These are phyloP conservation scores for Areca catechu DNA, from an alignment of 176 grass and related monocot species.

Conservation along the genomic window DNA sequence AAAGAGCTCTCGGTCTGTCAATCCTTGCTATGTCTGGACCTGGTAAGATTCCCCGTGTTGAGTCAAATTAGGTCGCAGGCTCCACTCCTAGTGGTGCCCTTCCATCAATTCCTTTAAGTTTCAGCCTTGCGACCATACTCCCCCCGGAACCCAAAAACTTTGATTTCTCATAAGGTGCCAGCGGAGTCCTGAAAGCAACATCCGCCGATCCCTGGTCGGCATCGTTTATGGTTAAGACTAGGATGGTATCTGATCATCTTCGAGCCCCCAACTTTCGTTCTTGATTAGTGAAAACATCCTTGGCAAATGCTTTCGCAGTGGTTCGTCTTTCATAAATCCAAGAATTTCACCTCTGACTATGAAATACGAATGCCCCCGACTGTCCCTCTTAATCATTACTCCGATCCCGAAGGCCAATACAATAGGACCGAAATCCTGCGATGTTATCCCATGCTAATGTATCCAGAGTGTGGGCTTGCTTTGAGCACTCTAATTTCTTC, in stretches of 20 bases:
- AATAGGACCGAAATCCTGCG: slow-evolving; percentile 16
- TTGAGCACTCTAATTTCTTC: too few relatives aligned
- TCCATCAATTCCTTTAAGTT: too few relatives aligned
- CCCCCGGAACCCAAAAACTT: slow-evolving; percentile 31
- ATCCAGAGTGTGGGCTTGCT: not conserved
- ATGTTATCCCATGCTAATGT: slow-evolving; percentile 21
- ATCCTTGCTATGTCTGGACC: slow-evolving; percentile 51
- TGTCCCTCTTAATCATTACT: too few relatives aligned
- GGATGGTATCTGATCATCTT: slow-evolving; percentile 71
- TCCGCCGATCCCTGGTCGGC: slow-evolving; percentile 37
- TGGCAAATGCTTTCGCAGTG: slow-evolving; percentile 63
- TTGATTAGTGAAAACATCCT: slow-evolving; percentile 73
- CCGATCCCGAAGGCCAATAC: too few relatives aligned
- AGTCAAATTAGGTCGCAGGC: too few relatives aligned
- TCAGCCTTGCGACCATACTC: slow-evolving; percentile 37
- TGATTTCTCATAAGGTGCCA: slow-evolving; percentile 31
- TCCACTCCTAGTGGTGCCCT: too few relatives aligned
- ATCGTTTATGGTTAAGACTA: slow-evolving; percentile 44
- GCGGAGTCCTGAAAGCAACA: slow-evolving; percentile 35
- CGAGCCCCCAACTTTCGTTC: slow-evolving; percentile 62
- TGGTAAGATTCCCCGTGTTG: slow-evolving; percentile 42
- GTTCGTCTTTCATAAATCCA: slow-evolving; percentile 77
- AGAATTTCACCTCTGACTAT: slow-evolving; percentile 76
- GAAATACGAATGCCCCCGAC: slow-evolving; percentile 63
- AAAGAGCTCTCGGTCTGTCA: slow-evolving; percentile 34